These are phyloP conservation scores for Yamadazyma trypodendri DNA, from an alignment of 1,139 yeast genomes.

Conservation along the genomic window DNA sequence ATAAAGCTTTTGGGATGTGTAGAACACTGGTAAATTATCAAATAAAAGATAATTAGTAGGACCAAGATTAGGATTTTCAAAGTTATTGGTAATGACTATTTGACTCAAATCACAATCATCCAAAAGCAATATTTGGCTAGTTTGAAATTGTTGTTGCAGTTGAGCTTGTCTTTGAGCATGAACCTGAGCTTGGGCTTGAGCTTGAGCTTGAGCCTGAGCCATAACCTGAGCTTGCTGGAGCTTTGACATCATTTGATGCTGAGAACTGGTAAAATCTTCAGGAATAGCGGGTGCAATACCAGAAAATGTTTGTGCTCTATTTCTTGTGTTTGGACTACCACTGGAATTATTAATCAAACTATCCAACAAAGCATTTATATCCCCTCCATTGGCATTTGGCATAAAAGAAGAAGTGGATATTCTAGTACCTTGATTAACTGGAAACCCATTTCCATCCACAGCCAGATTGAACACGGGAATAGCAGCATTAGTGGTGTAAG, in stretches of 20 bases:
- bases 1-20: slow-evolving; percentile 37
- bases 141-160: neutral
- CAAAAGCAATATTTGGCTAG: slow-evolving; percentile 33
- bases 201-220: slow-evolving; percentile 7
- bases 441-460: neutral
- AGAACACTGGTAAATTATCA: slow-evolving; percentile 65
- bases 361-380: slow-evolving; percentile 32
- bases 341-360: slow-evolving; percentile 26
- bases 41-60: slow-evolving; percentile 77
- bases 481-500: slow-evolving; percentile 50
- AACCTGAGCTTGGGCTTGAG: slow-evolving; percentile 5
- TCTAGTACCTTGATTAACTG: neutral
- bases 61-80: slow-evolving; percentile 66
- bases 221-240: slow-evolving; percentile 12
- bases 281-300: slow-evolving; percentile 32
- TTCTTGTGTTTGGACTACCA: slow-evolving; percentile 22
- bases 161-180: slow-evolving; percentile 8
- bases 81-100: slow-evolving; percentile 52
- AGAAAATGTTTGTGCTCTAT: slow-evolving; percentile 45
- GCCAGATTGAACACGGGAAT: slow-evolving; percentile 17
- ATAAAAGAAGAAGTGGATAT: slow-evolving; percentile 17
- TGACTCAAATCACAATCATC: slow-evolving; percentile 57
- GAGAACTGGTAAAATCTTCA: slow-evolving; percentile 11
- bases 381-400: slow-evolving; percentile 17
- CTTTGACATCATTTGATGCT: slow-evolving; percentile 11